A percentile compares a stretch with the other conserved stretches of the same genome.
phyloP scores from a whole-genome alignment of 2,329 filamentous ascomycete species.

The Ceratocystis cacaofunesta region DNA sequence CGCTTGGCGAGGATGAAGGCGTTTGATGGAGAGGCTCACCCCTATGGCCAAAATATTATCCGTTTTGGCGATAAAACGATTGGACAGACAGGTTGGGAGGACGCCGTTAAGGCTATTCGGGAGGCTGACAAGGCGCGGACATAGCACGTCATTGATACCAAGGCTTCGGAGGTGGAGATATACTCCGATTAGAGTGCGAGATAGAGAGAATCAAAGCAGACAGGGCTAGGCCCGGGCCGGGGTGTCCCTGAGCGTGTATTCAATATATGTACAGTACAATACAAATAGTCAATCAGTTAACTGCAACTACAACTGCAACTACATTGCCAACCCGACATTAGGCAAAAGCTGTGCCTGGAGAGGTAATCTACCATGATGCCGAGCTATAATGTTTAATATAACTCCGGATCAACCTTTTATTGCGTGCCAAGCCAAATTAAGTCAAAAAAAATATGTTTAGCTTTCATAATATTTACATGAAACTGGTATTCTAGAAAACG shows the following conservation, averaged over 20 bases:
- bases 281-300: background rate
- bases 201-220: constrained; percentile 1
- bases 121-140: constrained; percentile 35
- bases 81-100: constrained; percentile 39
- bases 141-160: constrained; percentile 24
- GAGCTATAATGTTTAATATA: background rate
- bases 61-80: constrained; percentile 49
- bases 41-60: constrained; percentile 78
- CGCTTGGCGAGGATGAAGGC: constrained; percentile 80
- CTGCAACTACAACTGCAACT: too few relatives aligned
- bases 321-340: too few relatives aligned
- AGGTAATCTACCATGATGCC: too few relatives aligned
- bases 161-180: background rate
- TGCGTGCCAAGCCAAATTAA: background rate
- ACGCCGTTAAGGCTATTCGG: constrained; percentile 35
- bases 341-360: too few relatives aligned
- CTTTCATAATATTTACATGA: background rate
- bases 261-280: constrained; percentile 16
- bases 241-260: constrained; percentile 13
- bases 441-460: background rate
- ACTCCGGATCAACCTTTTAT: background rate
- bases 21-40: constrained; percentile 85
- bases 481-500: background rate
- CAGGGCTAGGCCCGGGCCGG: background rate
- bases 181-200: background rate